These are phyloP conservation scores for Ceratocystis lukuohia DNA, from an alignment of 2,329 filamentous ascomycete genomes.

Conservation along the genomic window DNA sequence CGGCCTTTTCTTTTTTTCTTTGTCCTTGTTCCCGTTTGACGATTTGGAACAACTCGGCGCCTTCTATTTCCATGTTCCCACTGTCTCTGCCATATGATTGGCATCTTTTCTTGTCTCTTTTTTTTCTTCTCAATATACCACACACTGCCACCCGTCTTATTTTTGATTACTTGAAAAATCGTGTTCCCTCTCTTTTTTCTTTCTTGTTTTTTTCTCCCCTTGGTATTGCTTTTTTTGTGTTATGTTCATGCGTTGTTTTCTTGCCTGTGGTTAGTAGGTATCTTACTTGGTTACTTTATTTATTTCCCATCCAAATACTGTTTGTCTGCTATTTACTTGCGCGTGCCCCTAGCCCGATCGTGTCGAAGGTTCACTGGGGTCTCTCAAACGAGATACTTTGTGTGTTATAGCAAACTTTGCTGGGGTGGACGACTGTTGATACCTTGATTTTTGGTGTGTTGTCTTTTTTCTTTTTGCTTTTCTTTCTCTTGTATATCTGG, in stretches of 20 bases:
- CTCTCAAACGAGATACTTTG: neutral
- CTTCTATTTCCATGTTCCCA: neutral
- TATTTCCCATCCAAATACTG: neutral
- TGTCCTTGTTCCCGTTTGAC: constrained; percentile 3
- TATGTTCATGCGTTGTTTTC: neutral
- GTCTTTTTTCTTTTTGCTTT: no score
- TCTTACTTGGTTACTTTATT: constrained; percentile 3
- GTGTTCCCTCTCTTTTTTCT: constrained; percentile 5
- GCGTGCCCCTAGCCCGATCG: neutral
- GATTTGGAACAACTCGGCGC: neutral
- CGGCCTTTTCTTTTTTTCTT: neutral
- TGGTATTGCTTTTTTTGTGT: neutral
- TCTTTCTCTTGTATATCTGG: no score
- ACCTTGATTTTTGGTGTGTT: no score
- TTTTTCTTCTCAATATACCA: constrained; percentile 12
- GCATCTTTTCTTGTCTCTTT: constrained; percentile 11
- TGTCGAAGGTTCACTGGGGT: neutral
- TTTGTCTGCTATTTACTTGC: neutral
- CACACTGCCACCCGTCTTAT: constrained; percentile 8
- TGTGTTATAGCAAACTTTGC: neutral
- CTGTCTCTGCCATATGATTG: constrained; percentile 1
- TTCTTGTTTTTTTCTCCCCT: neutral
- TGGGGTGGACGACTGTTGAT: no score
- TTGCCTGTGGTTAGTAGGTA: neutral
- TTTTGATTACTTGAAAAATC: constrained; percentile 1